These are phyloP conservation scores for Aeminium ludgeri DNA, from an alignment of 495 filamentous ascomycete species.

Conservation along the genomic window DNA sequence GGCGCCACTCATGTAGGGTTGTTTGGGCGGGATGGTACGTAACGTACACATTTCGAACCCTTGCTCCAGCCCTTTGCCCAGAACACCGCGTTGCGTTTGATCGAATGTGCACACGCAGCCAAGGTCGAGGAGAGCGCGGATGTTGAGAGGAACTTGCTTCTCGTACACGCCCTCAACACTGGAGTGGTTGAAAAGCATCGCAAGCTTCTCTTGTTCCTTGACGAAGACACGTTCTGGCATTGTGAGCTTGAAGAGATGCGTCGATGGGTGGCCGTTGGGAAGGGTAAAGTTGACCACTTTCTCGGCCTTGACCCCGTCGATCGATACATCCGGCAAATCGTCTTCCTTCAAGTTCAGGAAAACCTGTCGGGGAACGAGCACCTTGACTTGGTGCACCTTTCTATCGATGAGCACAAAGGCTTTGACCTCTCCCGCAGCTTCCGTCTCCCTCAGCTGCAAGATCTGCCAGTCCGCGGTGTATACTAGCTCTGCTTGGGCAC, in stretches of 20 bases:
- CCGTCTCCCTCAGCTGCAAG: slow-evolving; percentile 65
- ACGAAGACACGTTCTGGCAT: slow-evolving; percentile 81
- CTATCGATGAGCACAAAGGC: slow-evolving; percentile 87
- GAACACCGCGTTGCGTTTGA: slow-evolving; percentile 69
- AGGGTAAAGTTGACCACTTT: slow-evolving; percentile 73
- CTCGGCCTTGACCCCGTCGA: slow-evolving; percentile 72
- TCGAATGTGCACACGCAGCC: slow-evolving; percentile 94
- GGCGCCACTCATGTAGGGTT: slow-evolving; percentile 51
- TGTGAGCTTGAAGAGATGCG: slow-evolving; percentile 82
- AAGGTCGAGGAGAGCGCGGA: slow-evolving; percentile 71
- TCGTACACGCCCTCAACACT: slow-evolving; percentile 97
- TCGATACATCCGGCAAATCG: slow-evolving; percentile 75
- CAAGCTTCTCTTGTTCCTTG: slow-evolving; percentile 63
- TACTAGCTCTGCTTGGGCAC: slow-evolving; percentile 73
- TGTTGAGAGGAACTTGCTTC: slow-evolving; percentile 67
- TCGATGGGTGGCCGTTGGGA: slow-evolving; percentile 87
- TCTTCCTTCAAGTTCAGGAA: slow-evolving; percentile 81
- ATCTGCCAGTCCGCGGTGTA: slow-evolving; percentile 91
- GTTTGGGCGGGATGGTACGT: slow-evolving; percentile 43
- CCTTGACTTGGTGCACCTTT: slow-evolving; percentile 72
- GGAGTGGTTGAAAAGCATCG: slow-evolving; percentile 68
- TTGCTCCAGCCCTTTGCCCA: slow-evolving; percentile 81
- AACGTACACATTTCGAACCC: slow-evolving; percentile 80
- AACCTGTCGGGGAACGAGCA: slow-evolving; percentile 76
- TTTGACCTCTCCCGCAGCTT: slow-evolving; percentile 65